Evolutionary conservation across 2,329 filamentous ascomycete genomes (phyloP), one percentile per base, ranked within the genome.

Genomic region (Dendryphion nanum): DNA sequence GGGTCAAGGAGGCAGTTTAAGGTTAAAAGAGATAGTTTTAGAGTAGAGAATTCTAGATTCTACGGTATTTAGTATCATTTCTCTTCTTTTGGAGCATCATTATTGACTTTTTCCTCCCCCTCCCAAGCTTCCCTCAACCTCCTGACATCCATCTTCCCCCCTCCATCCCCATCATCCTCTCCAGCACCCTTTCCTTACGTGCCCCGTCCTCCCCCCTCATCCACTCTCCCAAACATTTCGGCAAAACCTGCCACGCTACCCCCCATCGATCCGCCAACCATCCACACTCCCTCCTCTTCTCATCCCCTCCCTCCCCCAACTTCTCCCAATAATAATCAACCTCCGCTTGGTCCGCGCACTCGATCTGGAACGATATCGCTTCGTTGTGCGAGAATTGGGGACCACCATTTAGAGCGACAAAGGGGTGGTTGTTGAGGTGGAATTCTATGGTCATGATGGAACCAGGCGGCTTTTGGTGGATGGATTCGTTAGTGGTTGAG

Each of bases 261-360:
- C 73, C 73, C 47, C 64, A 75, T 53, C 63, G 66, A 47, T 76
- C 72, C 4, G 51, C 58, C 29, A 74, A 31, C 73, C 72, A 75
- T 3, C 72, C 70, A 44, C 73, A 74, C 19, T 16, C 26, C 48
- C 66, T 59, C 37, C 57, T 61, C 6, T 51, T 43, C 42, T 51
- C 50, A 33, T 70, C 65, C 2, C 66, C 69, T 3, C 66, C 71
- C 33, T 68, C 65, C 6, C 57, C 43, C 18, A 76, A 59, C 54
- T 61, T 68, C 10, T 59, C 61, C 69, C 69, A 76, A 50, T 69
- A 74, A 45, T 72, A 63, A 41, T 76, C 71, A 16, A 76, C 58
- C 48, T 76, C 72, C 0, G 52, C 66, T 54, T 75, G 72, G 49
- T 67, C 57, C 30, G 66, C 62, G 59, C 72, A 74, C 33, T 65